Evolutionary conservation across 768 basidiomycete genomes (phyloP).

Genomic region (Dentipellis sp.): DNA sequence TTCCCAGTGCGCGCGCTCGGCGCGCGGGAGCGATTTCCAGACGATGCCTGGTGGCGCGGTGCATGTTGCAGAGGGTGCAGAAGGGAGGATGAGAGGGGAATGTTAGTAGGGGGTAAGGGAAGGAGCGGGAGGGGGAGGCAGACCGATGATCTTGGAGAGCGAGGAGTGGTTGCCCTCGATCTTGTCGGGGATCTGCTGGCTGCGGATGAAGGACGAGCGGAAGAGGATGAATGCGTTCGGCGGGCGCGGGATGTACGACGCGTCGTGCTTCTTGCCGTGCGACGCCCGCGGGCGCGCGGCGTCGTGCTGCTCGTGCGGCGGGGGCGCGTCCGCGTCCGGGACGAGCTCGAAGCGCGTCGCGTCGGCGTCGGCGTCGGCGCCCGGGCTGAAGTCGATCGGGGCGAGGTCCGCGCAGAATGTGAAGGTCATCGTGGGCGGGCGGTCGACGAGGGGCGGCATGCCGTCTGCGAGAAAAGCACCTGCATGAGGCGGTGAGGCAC

Average conservation of each 20-base stretch:
- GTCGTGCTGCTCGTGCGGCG: slow-evolving; percentile 3
- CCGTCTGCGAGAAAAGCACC: slow-evolving; percentile 15
- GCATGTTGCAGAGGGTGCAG: no score
- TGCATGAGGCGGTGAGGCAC: neutral
- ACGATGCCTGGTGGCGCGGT: slow-evolving; percentile 62
- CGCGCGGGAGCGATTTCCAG: slow-evolving; percentile 62
- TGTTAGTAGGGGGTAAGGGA: neutral
- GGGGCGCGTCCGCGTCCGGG: slow-evolving; percentile 11
- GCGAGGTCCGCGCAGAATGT: slow-evolving; percentile 59
- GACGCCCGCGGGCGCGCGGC: slow-evolving; percentile 24
- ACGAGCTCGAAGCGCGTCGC: slow-evolving; percentile 23
- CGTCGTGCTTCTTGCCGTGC: slow-evolving; percentile 57
- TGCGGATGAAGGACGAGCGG: slow-evolving; percentile 67
- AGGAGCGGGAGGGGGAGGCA: slow-evolving; percentile 13
- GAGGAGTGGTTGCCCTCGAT: slow-evolving; percentile 77
- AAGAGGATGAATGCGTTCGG: slow-evolving; percentile 85
- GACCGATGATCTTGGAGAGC: slow-evolving; percentile 76
- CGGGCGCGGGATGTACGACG: slow-evolving; percentile 72
- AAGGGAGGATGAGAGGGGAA: neutral
- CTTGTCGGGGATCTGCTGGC: slow-evolving; percentile 63
- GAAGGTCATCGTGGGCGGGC: slow-evolving; percentile 42
- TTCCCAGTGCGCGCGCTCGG: slow-evolving; percentile 71
- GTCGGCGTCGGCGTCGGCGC: slow-evolving; percentile 24
- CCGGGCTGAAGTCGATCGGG: slow-evolving; percentile 40
- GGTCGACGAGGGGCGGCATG: slow-evolving; percentile 38